Evolutionary conservation across 202 grass and related monocot genomes (phyloP).

Genomic region (Schoenoplectus tabernaemontani): DNA sequence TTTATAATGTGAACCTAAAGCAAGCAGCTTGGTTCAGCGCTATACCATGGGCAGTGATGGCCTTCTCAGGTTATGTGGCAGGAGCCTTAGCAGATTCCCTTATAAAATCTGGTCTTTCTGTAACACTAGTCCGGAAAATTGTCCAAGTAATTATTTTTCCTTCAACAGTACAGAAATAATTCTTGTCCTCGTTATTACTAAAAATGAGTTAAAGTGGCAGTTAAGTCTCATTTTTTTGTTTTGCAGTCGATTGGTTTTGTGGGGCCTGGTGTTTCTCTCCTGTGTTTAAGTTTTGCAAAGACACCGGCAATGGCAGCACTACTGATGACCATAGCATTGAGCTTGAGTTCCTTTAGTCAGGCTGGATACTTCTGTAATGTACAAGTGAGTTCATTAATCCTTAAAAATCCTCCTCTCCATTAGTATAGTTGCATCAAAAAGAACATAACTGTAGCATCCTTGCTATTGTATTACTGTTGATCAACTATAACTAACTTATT

Average conservation of each 20-base stretch:
- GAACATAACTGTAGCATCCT: slow-evolving; percentile 8
- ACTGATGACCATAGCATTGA: slow-evolving; percentile 68
- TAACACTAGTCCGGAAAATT: slow-evolving; percentile 56
- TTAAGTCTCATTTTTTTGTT: slow-evolving; percentile 18
- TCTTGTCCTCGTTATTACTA: slow-evolving; percentile 9
- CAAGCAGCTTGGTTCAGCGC: slow-evolving; percentile 99
- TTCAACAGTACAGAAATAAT: slow-evolving; percentile 6
- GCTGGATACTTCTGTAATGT: slow-evolving; percentile 89
- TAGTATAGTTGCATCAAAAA: not conserved
- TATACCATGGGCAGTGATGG: slow-evolving; percentile 86
- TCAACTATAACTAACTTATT: not conserved
- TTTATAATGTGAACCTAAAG: slow-evolving; percentile 91
- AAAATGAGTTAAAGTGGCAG: not conserved
- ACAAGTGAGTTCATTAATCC: slow-evolving; percentile 38
- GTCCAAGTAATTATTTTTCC: slow-evolving; percentile 57
- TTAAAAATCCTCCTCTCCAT: not conserved
- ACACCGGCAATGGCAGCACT: slow-evolving; percentile 53
- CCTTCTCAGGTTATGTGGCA: slow-evolving; percentile 82
- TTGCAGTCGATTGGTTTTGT: slow-evolving; percentile 88
- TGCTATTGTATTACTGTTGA: not conserved
- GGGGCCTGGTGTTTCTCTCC: slow-evolving; percentile 53
- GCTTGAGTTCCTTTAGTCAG: slow-evolving; percentile 89
- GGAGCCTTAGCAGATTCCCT: slow-evolving; percentile 78
- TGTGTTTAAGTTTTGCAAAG: slow-evolving; percentile 73
- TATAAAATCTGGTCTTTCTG: slow-evolving; percentile 60